Evolutionary conservation across 495 filamentous ascomycete species (phyloP), one percentile per base, ranked within the genome.

Genomic region (Choiromyces venosus): DNA sequence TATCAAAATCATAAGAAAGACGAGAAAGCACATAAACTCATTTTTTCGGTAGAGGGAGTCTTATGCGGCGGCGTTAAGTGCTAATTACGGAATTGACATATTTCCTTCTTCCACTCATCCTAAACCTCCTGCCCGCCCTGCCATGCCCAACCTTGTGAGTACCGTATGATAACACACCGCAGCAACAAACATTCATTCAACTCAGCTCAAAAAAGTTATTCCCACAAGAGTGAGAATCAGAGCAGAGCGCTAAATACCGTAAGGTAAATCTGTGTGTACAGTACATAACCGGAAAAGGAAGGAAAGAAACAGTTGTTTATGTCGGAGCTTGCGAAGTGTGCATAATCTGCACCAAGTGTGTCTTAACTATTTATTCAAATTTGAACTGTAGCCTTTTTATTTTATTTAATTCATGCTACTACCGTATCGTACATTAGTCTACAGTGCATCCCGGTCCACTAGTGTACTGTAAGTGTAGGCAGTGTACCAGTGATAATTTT

Each of bases 181-280:
- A 14, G n/a, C 52, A 29, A 61, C 46, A 29, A 29, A n/a, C n/a
- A n/a, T n/a, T n/a, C 9, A 14, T 10, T 25, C 52, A 29, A 61
- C 29, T 61, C 52, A 61, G 52, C 52, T 29, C 52, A 5, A 61
- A 29, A 52, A 52, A 16, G 46, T 10, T 29, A 29, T 61, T 61
- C 52, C 52, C n/a, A 61, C n/a, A 61, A 29, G n/a, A 29, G 12
- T n/a, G 52, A 8, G 44, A 61, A n/a, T n/a, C n/a, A n/a, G n/a
- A n/a, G n/a, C n/a, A n/a, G 33, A 65, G n/a, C 71, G 69, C 52
- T 69, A 66, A 38, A 77, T 64, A 40, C 64, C 71, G 44, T 76
- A 71, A 77, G 52, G 52, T 72, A 68, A 65, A 61, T 74, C 35
- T 37, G 35, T 44, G 74, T 70, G 68, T 73, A 68, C 61, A 39